These are phyloP conservation scores for Mytilinidion resinicola DNA, from an alignment of 495 filamentous ascomycete genomes.

Conservation along the genomic window DNA sequence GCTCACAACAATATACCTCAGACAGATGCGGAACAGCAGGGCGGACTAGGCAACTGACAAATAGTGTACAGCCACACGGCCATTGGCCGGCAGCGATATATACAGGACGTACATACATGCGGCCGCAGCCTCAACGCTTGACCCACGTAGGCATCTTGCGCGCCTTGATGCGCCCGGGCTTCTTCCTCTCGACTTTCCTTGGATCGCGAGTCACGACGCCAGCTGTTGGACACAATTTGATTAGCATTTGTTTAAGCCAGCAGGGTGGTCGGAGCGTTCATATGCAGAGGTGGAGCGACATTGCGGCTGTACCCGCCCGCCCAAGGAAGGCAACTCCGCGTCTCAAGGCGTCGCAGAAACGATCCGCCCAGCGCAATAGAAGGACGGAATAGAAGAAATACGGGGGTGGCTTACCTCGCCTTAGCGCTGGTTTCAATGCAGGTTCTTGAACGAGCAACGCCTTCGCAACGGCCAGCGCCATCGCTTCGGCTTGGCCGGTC, in stretches of 20 bases:
- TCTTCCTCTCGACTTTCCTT: conserved; percentile 94
- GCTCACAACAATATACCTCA: neutral
- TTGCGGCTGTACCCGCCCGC: conserved; percentile 1
- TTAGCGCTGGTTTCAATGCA: conserved; percentile 74
- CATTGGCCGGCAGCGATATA: conserved; percentile 5
- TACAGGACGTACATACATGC: conserved; percentile 17
- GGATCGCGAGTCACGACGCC: conserved; percentile 88
- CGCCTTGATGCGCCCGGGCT: conserved; percentile 89
- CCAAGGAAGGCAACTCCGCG: too few relatives aligned
- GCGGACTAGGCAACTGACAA: neutral
- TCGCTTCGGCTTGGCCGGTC: conserved; percentile 92
- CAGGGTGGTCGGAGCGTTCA: neutral
- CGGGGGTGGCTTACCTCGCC: conserved; percentile 64
- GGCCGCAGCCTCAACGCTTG: conserved; percentile 56
- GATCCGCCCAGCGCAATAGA: neutral
- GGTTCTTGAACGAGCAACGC: conserved; percentile 88
- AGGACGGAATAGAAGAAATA: conserved; percentile 7
- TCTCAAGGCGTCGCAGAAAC: too few relatives aligned
- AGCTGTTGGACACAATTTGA: conserved; percentile 48
- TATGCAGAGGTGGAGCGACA: conserved; percentile 1
- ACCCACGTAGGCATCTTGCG: conserved; percentile 99
- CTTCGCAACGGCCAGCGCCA: conserved; percentile 86
- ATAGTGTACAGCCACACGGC: too few relatives aligned
- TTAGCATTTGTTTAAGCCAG: conserved; percentile 10
- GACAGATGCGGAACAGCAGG: neutral